Evolutionary conservation across 148 eudicot genomes (phyloP), one percentile per base, ranked within the genome.

Genomic region (Heliamphora exappendiculata): DNA sequence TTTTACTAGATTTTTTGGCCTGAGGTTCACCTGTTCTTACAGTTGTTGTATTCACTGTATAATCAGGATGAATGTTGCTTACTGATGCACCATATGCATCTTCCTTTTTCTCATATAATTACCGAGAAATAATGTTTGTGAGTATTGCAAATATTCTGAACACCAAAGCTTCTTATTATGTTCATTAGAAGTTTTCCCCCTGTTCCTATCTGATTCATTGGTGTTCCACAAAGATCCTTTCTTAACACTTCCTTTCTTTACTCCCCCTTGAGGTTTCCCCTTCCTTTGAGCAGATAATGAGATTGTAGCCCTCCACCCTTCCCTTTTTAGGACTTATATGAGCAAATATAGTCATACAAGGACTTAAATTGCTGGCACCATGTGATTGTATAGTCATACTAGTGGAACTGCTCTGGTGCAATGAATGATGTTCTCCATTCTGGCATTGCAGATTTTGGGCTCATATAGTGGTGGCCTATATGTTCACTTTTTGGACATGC

Each of bases 401-500:
- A n/a, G 45, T 3, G n/a, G 39, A 45, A 20, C 44, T 51, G 33
- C 58, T 64, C 10, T 45, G 42, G 36, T 64, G 63, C 53, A 70
- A 57, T 75, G 31, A 70, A 78, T 69, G 58, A 70, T 72, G 34
- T 33, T 68, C 36, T 5, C 31, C 13, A 10, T 66, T 50, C 14
- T 45, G 49, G 55, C 33, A 33, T 67, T 86, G 78, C 86, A 95
- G 98, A 84, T 91, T 95, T 84, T 90, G 93, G 94, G 83, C 92
- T 75, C 98, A 95, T 82, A 64, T 87, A 75, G 79, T 88, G 47
- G 87, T 95, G 91, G 90, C 94, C 65, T 95, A 95, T 86, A 84
- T 87, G 7, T 85, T 89, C 81, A 89, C 92, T 36, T 84, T 91
- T 51, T 95, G 98, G 98, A 81, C 97, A 72, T 95, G 94, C 81